Evolutionary conservation across 352 stramenopile genomes (phyloP).

Genomic region (Phytophthora macrochlamydospora): DNA sequence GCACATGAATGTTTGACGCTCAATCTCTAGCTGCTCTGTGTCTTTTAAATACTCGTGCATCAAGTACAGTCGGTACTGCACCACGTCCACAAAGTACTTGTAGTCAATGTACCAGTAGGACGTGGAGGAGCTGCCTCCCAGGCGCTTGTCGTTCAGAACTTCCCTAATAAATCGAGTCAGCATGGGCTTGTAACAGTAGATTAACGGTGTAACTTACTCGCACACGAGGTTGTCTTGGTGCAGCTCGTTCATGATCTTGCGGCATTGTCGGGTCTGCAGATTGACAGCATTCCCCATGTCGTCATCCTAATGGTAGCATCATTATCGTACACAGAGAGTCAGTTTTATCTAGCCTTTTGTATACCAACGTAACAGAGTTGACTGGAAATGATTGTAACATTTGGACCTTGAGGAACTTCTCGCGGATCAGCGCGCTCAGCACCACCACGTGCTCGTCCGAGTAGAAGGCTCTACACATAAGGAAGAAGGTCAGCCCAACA

Average conservation of each 20-base stretch:
- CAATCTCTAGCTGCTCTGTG: slow-evolving; percentile 86
- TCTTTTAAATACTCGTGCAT: slow-evolving; percentile 90
- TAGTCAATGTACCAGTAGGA: slow-evolving; percentile 94
- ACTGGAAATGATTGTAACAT: neutral
- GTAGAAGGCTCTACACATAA: slow-evolving; percentile 75
- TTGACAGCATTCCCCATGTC: slow-evolving; percentile 90
- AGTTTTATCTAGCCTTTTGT: neutral
- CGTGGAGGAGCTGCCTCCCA: slow-evolving; percentile 84
- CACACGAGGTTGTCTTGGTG: slow-evolving; percentile 87
- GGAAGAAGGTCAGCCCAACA: neutral
- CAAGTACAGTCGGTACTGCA: slow-evolving; percentile 87
- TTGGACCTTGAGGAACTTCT: slow-evolving; percentile 87
- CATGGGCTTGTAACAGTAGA: slow-evolving; percentile 6
- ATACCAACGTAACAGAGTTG: neutral
- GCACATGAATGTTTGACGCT: slow-evolving; percentile 88
- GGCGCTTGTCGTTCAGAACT: slow-evolving; percentile 87
- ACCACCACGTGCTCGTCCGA: slow-evolving; percentile 90
- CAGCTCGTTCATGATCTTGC: slow-evolving; percentile 90
- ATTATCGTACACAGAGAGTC: neutral
- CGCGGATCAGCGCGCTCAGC: slow-evolving; percentile 80
- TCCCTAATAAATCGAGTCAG: slow-evolving; percentile 43
- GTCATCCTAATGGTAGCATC: slow-evolving; percentile 62
- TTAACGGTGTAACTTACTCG: slow-evolving; percentile 49
- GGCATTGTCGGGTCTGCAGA: slow-evolving; percentile 86
- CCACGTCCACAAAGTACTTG: slow-evolving; percentile 92